A percentile compares a stretch with the other conserved stretches of the same genome.
Evolutionary conservation across 208 protist genomes (phyloP).

Genomic region (Acanthamoeba sp.): DNA sequence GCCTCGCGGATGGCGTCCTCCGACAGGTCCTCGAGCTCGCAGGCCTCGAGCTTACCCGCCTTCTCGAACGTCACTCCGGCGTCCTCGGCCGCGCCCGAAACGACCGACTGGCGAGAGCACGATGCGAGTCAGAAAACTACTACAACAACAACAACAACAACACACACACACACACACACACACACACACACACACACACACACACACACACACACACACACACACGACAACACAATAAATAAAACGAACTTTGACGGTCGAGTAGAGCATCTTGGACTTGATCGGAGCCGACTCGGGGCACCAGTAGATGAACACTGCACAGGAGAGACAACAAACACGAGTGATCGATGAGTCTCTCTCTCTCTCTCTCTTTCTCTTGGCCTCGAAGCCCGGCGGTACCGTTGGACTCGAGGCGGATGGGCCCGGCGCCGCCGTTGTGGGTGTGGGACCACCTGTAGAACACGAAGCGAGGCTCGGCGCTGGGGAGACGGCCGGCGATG

Average conservation of each 20-base stretch:
- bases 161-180: too few species aligned
- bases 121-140: neutral
- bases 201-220: neutral
- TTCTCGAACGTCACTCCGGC: neutral
- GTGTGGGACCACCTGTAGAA: slow-evolving; percentile 33
- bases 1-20: neutral
- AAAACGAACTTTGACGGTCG: slow-evolving; percentile 8
- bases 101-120: neutral
- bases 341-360: too few species aligned
- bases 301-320: slow-evolving; percentile 60
- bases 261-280: slow-evolving; percentile 47
- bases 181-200: neutral
- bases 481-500: neutral
- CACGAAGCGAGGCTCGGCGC: slow-evolving; percentile 4
- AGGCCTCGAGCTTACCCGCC: slow-evolving; percentile 25
- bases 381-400: neutral
- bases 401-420: neutral
- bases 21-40: neutral
- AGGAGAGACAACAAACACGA: too few species aligned
- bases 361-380: too few species aligned
- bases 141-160: neutral
- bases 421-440: neutral
- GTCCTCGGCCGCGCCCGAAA: neutral
- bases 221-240: neutral
- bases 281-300: slow-evolving; percentile 14